These are phyloP conservation scores for Salmacisia buchloeana DNA, from an alignment of 1,284 basidiomycete species.

Conservation along the genomic window DNA sequence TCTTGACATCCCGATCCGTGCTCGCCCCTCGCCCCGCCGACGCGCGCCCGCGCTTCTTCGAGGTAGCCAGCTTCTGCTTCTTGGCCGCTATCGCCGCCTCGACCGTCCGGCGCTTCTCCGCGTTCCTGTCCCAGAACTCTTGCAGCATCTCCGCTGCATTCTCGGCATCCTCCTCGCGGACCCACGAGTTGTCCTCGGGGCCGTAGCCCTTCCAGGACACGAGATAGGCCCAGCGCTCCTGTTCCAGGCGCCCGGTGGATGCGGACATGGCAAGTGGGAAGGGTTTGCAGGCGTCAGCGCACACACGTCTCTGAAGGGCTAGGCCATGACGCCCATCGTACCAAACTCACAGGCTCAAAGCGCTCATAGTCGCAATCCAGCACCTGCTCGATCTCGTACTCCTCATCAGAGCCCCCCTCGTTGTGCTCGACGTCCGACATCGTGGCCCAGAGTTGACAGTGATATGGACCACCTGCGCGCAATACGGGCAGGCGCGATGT, in stretches of 20 bases:
- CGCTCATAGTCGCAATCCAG: conserved; percentile 3
- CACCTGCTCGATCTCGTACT: conserved; percentile 8
- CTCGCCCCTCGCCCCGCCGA: background rate
- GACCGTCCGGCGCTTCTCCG: conserved; percentile 10
- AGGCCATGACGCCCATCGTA: too few relatives aligned
- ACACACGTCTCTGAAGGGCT: too few relatives aligned
- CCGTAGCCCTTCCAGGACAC: conserved; percentile 40
- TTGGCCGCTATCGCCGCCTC: conserved; percentile 17
- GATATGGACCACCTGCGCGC: too few relatives aligned
- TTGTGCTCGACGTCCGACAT: background rate
- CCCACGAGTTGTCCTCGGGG: conserved; percentile 30
- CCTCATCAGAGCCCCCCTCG: background rate
- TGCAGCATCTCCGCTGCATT: conserved; percentile 29
- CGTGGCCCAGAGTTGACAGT: background rate
- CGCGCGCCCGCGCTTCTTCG: conserved; percentile 9
- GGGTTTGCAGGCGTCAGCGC: background rate
- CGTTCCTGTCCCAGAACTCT: conserved; percentile 22
- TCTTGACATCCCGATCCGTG: background rate
- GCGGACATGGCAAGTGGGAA: background rate
- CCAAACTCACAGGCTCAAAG: background rate
- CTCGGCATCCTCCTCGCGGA: conserved; percentile 29
- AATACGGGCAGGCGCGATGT: too few relatives aligned
- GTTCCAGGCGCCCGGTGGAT: background rate
- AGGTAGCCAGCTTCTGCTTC: conserved; percentile 14
- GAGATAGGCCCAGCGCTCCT: conserved; percentile 31